Base-by-base conservation (phyloP, 495 filamentous ascomycete species). In the Penicillium silybi region DNA sequence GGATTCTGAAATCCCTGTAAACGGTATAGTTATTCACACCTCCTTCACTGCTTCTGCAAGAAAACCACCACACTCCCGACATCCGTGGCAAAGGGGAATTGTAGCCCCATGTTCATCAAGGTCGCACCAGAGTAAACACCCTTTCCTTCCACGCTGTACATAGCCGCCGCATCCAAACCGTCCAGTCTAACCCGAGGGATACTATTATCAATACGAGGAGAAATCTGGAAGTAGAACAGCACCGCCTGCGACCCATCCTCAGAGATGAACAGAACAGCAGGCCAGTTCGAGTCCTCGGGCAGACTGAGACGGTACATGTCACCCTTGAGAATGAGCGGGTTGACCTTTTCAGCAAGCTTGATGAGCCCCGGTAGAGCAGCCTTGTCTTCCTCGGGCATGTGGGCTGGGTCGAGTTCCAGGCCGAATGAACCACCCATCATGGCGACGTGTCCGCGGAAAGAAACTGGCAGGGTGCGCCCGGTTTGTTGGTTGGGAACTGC, bases 351-450 rank as follows among this genome's bases (percentile, higher is more conserved):
- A 15, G 76, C 69, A 2, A 71, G 65, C 1, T 58, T 65, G 43
- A 81, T 73, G 0, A 81, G 64, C 1, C 52, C 66, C 0, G 78
- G 78, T 0, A 82, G 61, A 37, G 65, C 66, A 10, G 67, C 72
- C 42, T 62, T 66, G 7, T 81, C 78, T 2, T 73, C 71, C 2
- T 64, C 63, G 0, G 59, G 56, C 8, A 78, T 64, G 2, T 66
- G 65, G 2, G 62, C 67, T 5, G 78, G 78, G 44, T 81, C 65
- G 10, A 81, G 67, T 41, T 82, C 78, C 15, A 82, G 63, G 2
- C 80, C 79, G 40, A 79, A 82, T 1, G 77, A 80, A 1, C 80
- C 79, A 44, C 78, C 79, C 78, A 81, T 81, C 61, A 80, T 78
- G 4, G 80, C 80, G 3, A 81, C 79, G 23, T 80, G 77, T 0